A percentile compares a stretch with the other conserved stretches of the same genome.
These are phyloP conservation scores for Carex scoparia DNA, from an alignment of 176 grass and related monocot genomes.

Conservation along the genomic window DNA sequence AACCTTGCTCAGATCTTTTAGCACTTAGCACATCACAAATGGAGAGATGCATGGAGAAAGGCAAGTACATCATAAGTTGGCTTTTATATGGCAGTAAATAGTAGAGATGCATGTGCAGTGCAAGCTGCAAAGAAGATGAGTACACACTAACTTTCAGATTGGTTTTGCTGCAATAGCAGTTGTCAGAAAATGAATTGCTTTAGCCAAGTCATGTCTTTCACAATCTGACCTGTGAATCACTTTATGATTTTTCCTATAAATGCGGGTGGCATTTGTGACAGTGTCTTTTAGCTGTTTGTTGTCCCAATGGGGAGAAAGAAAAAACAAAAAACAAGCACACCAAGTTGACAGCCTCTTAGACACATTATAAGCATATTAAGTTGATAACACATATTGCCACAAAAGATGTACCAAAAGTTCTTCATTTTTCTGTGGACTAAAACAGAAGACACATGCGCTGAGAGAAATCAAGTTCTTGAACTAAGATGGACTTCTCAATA, in stretches of 20 bases:
- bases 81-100: slow-evolving; percentile 24
- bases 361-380: neutral
- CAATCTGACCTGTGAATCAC: slow-evolving; percentile 26
- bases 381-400: neutral
- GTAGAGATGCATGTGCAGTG: slow-evolving; percentile 12
- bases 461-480: too few species aligned
- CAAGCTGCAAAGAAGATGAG: neutral
- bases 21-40: slow-evolving; percentile 10
- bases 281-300: slow-evolving; percentile 22
- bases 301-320: neutral
- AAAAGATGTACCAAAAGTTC: neutral
- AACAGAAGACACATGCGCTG: neutral
- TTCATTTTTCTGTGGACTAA: neutral
- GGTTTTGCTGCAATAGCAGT: slow-evolving; percentile 16
- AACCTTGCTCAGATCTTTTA: neutral
- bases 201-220: slow-evolving; percentile 28
- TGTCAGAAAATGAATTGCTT: slow-evolving; percentile 23
- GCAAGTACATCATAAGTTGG: slow-evolving; percentile 13
- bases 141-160: slow-evolving; percentile 14
- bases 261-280: slow-evolving; percentile 24
- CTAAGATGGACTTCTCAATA: too few species aligned
- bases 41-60: slow-evolving; percentile 1
- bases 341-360: neutral
- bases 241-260: slow-evolving; percentile 26
- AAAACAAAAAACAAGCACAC: neutral